Evolutionary conservation across 192 early-diverging fungal genomes (phyloP).

Genomic region (Backusella parvicylindrica): DNA sequence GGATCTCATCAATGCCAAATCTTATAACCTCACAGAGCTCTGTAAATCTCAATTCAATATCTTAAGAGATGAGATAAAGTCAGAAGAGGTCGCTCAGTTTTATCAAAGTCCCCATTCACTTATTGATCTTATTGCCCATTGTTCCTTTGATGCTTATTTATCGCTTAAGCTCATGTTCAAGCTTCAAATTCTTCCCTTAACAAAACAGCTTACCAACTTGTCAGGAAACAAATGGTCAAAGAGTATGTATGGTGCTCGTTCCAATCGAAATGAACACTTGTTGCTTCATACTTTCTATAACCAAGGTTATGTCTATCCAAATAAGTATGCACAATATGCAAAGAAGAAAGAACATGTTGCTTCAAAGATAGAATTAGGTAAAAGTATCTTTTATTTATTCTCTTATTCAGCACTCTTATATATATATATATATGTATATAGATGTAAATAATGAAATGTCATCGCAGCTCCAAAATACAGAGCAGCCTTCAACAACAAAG

Average conservation of each 20-base stretch:
- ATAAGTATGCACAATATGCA: conserved; percentile 48
- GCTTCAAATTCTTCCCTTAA: conserved; percentile 86
- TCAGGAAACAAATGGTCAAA: conserved; percentile 91
- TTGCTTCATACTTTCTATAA: conserved; percentile 94
- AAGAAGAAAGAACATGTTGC: neutral
- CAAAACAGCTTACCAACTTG: conserved; percentile 86
- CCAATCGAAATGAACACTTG: conserved; percentile 95
- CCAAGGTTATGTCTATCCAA: conserved; percentile 88
- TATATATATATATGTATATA: neutral
- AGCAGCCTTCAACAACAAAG: neutral
- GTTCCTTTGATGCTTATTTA: conserved; percentile 81
- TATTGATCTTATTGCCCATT: conserved; percentile 71
- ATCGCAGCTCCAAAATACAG: neutral
- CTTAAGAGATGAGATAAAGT: conserved; percentile 79
- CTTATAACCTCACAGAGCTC: conserved; percentile 79
- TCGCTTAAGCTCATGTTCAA: conserved; percentile 78
- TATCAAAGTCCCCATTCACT: conserved; percentile 58
- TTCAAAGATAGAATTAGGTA: neutral
- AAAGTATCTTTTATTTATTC: neutral
- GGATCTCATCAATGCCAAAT: conserved; percentile 81
- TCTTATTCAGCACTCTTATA: conserved; percentile 17
- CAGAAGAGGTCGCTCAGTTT: conserved; percentile 67
- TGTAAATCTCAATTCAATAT: conserved; percentile 72
- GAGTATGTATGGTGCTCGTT: conserved; percentile 78
- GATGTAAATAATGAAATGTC: neutral